Evolutionary conservation across 805 yeast species (phyloP), one percentile per base, ranked within the genome.

Genomic region (Candida rishiriensis): DNA sequence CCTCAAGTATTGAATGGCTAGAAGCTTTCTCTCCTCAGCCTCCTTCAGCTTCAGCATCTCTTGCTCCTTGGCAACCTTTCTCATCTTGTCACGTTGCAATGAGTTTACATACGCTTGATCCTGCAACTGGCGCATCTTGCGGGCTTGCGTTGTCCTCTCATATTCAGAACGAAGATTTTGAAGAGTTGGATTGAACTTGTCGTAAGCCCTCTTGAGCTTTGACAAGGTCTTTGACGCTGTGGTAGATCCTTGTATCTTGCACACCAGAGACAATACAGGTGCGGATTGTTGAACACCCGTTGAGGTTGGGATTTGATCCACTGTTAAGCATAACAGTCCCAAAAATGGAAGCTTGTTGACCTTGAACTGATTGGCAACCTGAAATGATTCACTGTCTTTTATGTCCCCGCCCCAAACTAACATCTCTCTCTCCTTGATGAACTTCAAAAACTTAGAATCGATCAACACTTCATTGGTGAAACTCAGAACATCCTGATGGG

Each of bases 341-440:
- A 87, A 61, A 57, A 86, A 85, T n/a, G 99, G 99, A 56, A 83
- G 81, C 51, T 78, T 75, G 16, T 88, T 75, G 34, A 83, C 83
- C 45, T 78, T 76, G 47, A 90, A 73, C 33, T 83, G 79, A 56
- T 85, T 82, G 0, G 95, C 85, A 13, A 88, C 81, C 54, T 88
- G 95, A 57, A 78, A 81, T 1, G 91, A 87, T 61, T 91, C 98
- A 16, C 89, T 79, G 44, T 81, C 80, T n/a, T 76, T 74, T 18
- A 85, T 77, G 57, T 87, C 83, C 9, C 97, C 96, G 35, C 90
- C 95, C 98, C 98, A 91, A 2, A 87, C 64, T 3, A 87, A 51
- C 2, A 83, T 60, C 37, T 85, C 74, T 38, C 72, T 74, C 16
- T 75, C 73, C 16, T 64, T 65, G 42, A 79, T 57, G 53, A 72